Base-by-base conservation (phyloP, 768 basidiomycete genomes). In the Hortiboletus flavorubellus region DNA sequence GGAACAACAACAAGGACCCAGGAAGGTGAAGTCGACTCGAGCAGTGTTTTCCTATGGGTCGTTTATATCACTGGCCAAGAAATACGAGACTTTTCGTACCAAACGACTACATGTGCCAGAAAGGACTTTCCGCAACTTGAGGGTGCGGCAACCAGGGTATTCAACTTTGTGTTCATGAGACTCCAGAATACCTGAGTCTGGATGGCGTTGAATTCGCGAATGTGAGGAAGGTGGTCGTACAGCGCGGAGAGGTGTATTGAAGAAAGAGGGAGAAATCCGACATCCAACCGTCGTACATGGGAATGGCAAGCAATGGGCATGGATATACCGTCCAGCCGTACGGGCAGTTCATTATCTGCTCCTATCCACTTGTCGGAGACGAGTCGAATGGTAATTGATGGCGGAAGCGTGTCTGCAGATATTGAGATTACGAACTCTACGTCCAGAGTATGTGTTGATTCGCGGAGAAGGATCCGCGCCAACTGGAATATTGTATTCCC, bases 351-450 rank as follows among this genome's bases (percentile, higher is more conserved):
- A 50, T 91, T 83, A 63, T 97, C 94, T 2, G 94, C 89, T 3
- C 93, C 93, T 60, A 97, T 77, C 97, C 97, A 99, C 55, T 83
- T 80, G 71, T 98, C 95, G 8, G 93, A 98, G 43, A 91, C 81
- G 37, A 84, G 86, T 16, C 91, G 84, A 52, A 97, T 79, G 7
- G 81, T 87, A 21, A 98, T 74, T 4, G 77, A 83, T 3, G 85
- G 73, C 0, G 91, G 89, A 5, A 80, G 76, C 39, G 75, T 73
- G 26, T 79, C 78, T 29, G 76, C 73, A 8, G 83, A 76, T 43
- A 97, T 79, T 0, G 93, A 83, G 50, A 98, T 84, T 44, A 91
- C 76, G 64, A 98, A 98, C 48, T 91, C 86, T 33, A 87, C 73
- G 37, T 85, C 76, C 34, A 94, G 57, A 5, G 64, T 46, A 0